Evolutionary conservation across 371 early-diverging fungal genomes (phyloP), one percentile per base, ranked within the genome.

Genomic region (Mortierella sp.): DNA sequence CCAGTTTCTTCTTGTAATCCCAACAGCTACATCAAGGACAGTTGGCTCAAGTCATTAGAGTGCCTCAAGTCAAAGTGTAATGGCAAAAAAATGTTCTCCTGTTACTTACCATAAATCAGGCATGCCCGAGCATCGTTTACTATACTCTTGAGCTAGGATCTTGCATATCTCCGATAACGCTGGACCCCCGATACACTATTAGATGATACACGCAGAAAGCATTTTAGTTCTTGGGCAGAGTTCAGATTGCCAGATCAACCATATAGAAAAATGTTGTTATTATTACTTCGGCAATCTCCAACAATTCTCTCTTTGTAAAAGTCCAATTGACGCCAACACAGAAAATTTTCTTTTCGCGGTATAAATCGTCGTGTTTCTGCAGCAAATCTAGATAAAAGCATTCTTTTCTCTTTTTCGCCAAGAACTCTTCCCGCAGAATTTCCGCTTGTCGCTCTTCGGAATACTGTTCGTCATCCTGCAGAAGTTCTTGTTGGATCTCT

Each of bases 311-410:
- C 28, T 67, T 72, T 32, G 84, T 83, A 68, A 88, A 88, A 9
- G 84, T 84, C 94, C 94, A 93, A 57, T 88, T 88, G 32, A 93
- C 88, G 8, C 93, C 93, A 22, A 85, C 83, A 75, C 92, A 91
- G 45, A 80, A 67, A 6, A 89, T 88, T 11, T 84, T 71, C 49
- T 85, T 77, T 51, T 77, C 62, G 55, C 91, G 65, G 70, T 88
- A 86, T 66, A 87, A 66, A 22, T 87, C 85, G 74, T 93, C 89
- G 8, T 84, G 87, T 12, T 14, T 32, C 10, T 75, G 76, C 11
- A 93, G 84, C 9, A 86, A 57, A 10, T 87, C 71, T 26, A 85
- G 62, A 65, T 84, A 86, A 61, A 66, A 81, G 26, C 83, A 76
- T 26, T 72, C 63, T 57, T 66, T 43, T 68, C 87, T 51, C 30